phyloP scores from a whole-genome alignment of 139 green algal genomes.

The Yamagishiella unicocca region DNA sequence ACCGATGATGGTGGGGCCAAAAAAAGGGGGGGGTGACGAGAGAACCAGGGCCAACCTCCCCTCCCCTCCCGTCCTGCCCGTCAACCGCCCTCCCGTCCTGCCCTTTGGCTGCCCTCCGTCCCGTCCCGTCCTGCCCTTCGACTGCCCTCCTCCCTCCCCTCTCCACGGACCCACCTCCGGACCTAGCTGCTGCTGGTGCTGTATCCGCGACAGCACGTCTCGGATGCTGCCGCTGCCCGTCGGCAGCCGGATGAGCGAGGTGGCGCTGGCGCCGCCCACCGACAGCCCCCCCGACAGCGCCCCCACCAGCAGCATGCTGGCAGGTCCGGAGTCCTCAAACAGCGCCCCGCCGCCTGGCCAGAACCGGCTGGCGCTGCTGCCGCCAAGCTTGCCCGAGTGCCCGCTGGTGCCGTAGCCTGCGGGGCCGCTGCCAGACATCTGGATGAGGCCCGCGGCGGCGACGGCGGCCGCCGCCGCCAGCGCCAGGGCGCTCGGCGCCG shows the following conservation, averaged over 20 bases:
- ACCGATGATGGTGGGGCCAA: too few relatives aligned
- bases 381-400: background rate
- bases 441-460: background rate
- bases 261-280: background rate
- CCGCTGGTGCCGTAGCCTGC: background rate
- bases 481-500: background rate
- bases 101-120: too few relatives aligned
- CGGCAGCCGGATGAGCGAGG: constrained; percentile 7
- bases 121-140: too few relatives aligned
- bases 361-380: background rate
- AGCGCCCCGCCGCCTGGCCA: background rate
- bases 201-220: constrained; percentile 29
- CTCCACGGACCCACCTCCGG: too few relatives aligned
- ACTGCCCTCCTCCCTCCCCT: too few relatives aligned
- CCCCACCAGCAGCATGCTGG: background rate
- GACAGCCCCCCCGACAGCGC: constrained; percentile 13
- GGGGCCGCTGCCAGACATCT: background rate
- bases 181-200: background rate
- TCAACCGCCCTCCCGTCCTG: too few relatives aligned
- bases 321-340: background rate
- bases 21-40: too few relatives aligned
- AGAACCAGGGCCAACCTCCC: too few relatives aligned
- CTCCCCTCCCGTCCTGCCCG: too few relatives aligned
- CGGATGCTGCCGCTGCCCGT: constrained; percentile 41
- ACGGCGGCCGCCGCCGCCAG: constrained; percentile 8